phyloP scores from a whole-genome alignment of 1,284 basidiomycete species.

The Ustilago cynodontis region DNA sequence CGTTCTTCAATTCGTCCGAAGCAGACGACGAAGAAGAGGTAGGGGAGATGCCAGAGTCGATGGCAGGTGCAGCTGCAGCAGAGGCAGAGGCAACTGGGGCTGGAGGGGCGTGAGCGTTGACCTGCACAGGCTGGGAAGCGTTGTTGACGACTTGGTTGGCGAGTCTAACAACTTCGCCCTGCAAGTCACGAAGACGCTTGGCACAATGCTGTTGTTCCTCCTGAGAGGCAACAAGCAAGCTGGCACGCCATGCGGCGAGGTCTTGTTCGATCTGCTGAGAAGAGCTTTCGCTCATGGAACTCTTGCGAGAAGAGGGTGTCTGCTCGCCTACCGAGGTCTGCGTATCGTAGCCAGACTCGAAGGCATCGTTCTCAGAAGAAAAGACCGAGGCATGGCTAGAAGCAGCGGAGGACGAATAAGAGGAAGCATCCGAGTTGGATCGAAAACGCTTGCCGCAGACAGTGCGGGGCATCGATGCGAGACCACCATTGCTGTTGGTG shows the following conservation, averaged over 20 bases:
- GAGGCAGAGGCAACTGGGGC: constrained; percentile 6
- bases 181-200: constrained; percentile 41
- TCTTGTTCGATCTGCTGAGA: constrained; percentile 26
- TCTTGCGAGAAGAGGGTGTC: constrained; percentile 43
- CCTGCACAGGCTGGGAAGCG: constrained; percentile 12
- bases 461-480: constrained; percentile 16
- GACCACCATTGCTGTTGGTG: neutral
- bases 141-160: constrained; percentile 32
- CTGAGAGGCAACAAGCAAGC: constrained; percentile 24
- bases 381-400: constrained; percentile 53
- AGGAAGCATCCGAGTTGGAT: constrained; percentile 47
- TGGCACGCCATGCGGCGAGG: constrained; percentile 39
- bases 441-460: constrained; percentile 50
- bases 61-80: constrained; percentile 7
- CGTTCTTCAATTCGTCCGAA: constrained; percentile 32
- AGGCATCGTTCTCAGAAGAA: constrained; percentile 33
- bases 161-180: constrained; percentile 37
- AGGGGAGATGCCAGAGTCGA: constrained; percentile 22
- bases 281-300: constrained; percentile 27
- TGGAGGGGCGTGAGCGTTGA: constrained; percentile 5
- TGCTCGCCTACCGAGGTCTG: constrained; percentile 42
- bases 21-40: constrained; percentile 31
- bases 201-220: constrained; percentile 29
- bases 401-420: constrained; percentile 36
- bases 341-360: constrained; percentile 32